Percentiles rank a stretch among this genome's conserved stretches.
These are phyloP conservation scores for Mycosphaerelloides madeirae DNA, from an alignment of 2,329 filamentous ascomycete species.

Conservation along the genomic window DNA sequence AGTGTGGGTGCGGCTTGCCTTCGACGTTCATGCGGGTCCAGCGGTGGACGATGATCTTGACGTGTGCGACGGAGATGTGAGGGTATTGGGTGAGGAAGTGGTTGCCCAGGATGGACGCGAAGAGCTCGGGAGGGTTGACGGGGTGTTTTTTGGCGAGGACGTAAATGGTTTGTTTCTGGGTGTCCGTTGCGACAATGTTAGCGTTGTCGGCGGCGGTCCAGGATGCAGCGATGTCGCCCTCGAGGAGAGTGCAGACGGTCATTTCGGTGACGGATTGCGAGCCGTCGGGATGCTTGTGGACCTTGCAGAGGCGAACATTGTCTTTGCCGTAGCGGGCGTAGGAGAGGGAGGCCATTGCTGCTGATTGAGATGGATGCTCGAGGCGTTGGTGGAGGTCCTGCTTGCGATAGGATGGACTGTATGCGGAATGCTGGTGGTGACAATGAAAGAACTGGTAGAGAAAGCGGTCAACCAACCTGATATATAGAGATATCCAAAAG, in stretches of 20 bases:
- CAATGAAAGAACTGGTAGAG: not conserved
- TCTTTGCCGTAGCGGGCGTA: conserved; percentile 84
- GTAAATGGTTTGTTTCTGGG: conserved; percentile 89
- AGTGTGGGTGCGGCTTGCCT: conserved; percentile 89
- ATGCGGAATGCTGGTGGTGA: not conserved
- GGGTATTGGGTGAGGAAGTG: conserved; percentile 86
- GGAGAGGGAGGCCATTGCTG: conserved; percentile 44
- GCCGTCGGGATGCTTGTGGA: conserved; percentile 73
- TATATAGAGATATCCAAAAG: too few species aligned
- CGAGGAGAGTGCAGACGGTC: conserved; percentile 87
- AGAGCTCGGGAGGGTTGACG: conserved; percentile 88
- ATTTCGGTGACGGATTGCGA: conserved; percentile 87
- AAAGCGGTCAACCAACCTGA: too few species aligned
- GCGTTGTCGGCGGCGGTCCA: conserved; percentile 94
- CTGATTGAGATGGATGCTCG: conserved; percentile 1
- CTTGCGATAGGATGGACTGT: not conserved
- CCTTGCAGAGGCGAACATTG: conserved; percentile 97
- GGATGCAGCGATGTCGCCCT: conserved; percentile 83
- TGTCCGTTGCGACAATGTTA: conserved; percentile 92
- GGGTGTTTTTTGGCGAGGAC: conserved; percentile 92
- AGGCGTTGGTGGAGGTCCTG: not conserved
- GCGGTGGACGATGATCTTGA: conserved; percentile 77
- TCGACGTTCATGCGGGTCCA: conserved; percentile 88
- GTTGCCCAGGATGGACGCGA: conserved; percentile 73
- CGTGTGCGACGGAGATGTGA: conserved; percentile 80